Conservation (phyloP, 2,329 filamentous ascomycete genomes). For the Helotiales sp. region DNA sequence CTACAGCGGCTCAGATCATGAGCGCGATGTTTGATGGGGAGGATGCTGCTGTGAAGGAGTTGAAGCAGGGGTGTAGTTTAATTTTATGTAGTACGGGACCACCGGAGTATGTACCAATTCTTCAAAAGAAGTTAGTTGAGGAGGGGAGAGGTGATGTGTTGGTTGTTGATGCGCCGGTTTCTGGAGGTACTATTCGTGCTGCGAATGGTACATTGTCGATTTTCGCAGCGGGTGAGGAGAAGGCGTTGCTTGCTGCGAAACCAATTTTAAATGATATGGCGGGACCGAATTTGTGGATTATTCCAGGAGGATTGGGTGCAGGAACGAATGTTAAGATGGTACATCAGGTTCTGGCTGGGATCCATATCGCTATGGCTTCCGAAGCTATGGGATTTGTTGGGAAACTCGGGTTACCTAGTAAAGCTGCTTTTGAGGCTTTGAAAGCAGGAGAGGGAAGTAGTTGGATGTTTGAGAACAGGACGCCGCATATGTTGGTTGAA, state of each 20-base stretch:
- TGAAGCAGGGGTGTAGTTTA: slow-evolving; percentile 56
- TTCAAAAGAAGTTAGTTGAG: slow-evolving; percentile 56
- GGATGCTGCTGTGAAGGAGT: slow-evolving; percentile 47
- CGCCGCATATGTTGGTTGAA: slow-evolving; percentile 51
- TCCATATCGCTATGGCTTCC: slow-evolving; percentile 60
- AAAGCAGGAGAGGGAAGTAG: slow-evolving; percentile 31
- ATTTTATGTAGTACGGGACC: slow-evolving; percentile 72
- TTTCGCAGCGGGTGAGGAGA: slow-evolving; percentile 64
- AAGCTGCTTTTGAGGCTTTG: slow-evolving; percentile 40
- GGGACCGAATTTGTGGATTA: slow-evolving; percentile 58
- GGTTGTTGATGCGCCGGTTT: slow-evolving; percentile 72
- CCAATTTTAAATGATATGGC: slow-evolving; percentile 65
- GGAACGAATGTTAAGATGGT: slow-evolving; percentile 63
- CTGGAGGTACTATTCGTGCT: slow-evolving; percentile 67
- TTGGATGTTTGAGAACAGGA: slow-evolving; percentile 59
- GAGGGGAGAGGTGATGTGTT: slow-evolving; percentile 62
- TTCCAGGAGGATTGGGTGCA: slow-evolving; percentile 59
- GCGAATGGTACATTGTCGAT: slow-evolving; percentile 74
- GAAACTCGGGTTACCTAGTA: slow-evolving; percentile 52
- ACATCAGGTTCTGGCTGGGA: slow-evolving; percentile 63
- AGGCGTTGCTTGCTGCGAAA: slow-evolving; percentile 56
- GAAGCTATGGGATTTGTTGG: slow-evolving; percentile 62
- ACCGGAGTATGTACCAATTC: slow-evolving; percentile 61
- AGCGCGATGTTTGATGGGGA: slow-evolving; percentile 61
- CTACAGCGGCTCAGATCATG: slow-evolving; percentile 68